Conservation (phyloP, 768 basidiomycete species). For the Hygrophorus russula region DNA sequence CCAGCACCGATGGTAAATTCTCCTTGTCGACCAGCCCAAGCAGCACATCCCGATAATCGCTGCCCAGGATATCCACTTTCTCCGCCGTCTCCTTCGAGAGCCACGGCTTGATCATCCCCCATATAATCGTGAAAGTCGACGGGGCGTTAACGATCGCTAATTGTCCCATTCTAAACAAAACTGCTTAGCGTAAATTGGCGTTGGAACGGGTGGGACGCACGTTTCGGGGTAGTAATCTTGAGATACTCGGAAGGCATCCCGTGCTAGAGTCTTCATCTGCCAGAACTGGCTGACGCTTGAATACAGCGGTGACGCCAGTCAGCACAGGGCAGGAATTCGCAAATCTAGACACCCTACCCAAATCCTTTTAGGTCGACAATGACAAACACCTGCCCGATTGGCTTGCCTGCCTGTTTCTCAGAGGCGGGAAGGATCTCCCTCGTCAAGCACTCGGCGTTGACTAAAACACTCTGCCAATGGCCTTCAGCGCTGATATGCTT, state of each 20-base stretch:
- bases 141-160: slow-evolving; percentile 65
- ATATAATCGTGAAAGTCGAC: slow-evolving; percentile 61
- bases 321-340: neutral
- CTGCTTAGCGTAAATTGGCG: neutral
- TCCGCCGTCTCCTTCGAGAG: slow-evolving; percentile 59
- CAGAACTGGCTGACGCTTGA: slow-evolving; percentile 57
- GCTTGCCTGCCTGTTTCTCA: slow-evolving; percentile 39
- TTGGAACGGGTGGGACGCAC: slow-evolving; percentile 24
- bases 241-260: slow-evolving; percentile 58
- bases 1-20: slow-evolving; percentile 47
- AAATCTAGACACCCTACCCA: slow-evolving; percentile 29
- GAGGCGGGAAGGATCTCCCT: slow-evolving; percentile 62
- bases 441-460: slow-evolving; percentile 52
- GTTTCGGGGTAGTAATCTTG: slow-evolving; percentile 75
- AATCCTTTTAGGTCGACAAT: slow-evolving; percentile 66
- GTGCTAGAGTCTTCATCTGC: slow-evolving; percentile 59
- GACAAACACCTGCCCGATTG: slow-evolving; percentile 42
- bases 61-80: slow-evolving; percentile 57
- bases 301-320: neutral
- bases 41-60: slow-evolving; percentile 44
- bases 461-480: slow-evolving; percentile 53
- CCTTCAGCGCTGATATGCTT: slow-evolving; percentile 44
- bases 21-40: slow-evolving; percentile 53
- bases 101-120: slow-evolving; percentile 61
- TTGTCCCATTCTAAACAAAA: slow-evolving; percentile 50